Conservation (phyloP, 2,329 filamentous ascomycete species). For the Colletotrichum chrysophilum region DNA sequence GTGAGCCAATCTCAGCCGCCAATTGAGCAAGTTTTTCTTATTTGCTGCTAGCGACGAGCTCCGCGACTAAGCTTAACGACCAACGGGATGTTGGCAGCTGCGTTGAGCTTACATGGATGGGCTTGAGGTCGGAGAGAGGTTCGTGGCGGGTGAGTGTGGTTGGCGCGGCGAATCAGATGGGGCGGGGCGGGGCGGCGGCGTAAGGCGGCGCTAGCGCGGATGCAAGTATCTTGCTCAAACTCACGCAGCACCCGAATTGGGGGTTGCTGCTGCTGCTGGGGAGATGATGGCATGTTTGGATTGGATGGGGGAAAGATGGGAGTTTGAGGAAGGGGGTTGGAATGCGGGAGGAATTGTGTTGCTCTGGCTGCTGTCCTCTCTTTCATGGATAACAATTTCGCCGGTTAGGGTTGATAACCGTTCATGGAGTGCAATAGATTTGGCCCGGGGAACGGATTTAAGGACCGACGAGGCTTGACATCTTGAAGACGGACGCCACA, state of each 20-base stretch:
- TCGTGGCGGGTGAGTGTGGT: neutral
- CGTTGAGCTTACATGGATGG: neutral
- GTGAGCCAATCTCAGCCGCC: slow-evolving; percentile 19
- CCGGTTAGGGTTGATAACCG: too few relatives aligned
- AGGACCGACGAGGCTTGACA: neutral
- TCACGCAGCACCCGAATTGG: slow-evolving; percentile 13
- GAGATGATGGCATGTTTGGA: neutral
- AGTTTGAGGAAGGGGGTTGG: neutral
- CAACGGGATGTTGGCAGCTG: neutral
- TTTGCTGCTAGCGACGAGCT: neutral
- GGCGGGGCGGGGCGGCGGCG: neutral
- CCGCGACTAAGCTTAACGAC: neutral
- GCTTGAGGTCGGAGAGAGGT: neutral
- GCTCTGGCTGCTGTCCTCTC: neutral
- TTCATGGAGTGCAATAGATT: neutral
- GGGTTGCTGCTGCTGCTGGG: neutral
- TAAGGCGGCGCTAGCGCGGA: slow-evolving; percentile 17
- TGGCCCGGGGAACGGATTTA: neutral
- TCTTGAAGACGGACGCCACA: rapidly evolving
- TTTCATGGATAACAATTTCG: too few relatives aligned
- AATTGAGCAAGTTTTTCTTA: slow-evolving; percentile 28
- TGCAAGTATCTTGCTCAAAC: slow-evolving; percentile 26
- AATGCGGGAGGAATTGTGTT: neutral
- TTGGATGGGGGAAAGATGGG: neutral
- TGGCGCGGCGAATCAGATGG: slow-evolving; percentile 13